These are phyloP conservation scores for Incumbomyces delicatus DNA, from an alignment of 2,329 filamentous ascomycete species.

Conservation along the genomic window DNA sequence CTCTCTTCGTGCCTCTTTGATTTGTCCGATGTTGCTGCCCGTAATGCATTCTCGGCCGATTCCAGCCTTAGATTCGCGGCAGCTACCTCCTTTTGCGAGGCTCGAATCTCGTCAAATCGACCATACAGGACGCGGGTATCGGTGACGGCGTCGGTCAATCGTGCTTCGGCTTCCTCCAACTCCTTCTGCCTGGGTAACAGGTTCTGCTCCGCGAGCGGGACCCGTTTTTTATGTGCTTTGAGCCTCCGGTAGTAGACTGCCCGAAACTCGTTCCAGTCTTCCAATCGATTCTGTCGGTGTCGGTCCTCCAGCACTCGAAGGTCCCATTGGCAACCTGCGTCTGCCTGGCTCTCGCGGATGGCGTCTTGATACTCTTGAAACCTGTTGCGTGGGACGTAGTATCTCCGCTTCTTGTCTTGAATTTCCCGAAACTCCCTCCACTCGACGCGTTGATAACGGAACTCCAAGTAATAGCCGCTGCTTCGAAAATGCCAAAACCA, in stretches of 20 bases:
- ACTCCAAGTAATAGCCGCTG: no score
- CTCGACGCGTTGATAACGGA: no score
- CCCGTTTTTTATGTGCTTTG: not conserved
- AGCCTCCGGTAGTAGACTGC: conserved; percentile 2
- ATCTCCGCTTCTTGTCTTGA: conserved; percentile 5
- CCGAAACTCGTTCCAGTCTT: conserved; percentile 8
- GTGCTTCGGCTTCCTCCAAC: conserved; percentile 2
- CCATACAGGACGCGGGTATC: conserved; percentile 1
- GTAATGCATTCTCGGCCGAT: conserved; percentile 1
- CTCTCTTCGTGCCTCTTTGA: no score
- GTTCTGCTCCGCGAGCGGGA: not conserved
- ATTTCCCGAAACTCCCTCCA: not conserved
- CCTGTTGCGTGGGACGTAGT: conserved; percentile 3
- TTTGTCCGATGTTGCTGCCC: no score
- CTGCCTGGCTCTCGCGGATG: conserved; percentile 5
- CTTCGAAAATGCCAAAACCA: no score
- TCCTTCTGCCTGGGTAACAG: not conserved
- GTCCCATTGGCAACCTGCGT: conserved; percentile 8
- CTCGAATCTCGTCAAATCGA: not conserved
- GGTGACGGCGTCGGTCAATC: conserved; percentile 4
- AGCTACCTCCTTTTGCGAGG: not conserved
- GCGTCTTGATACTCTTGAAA: conserved; percentile 5
- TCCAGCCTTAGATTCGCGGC: not conserved
- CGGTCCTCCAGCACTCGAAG: conserved; percentile 9
- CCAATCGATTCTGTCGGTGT: conserved; percentile 7